These are phyloP conservation scores for Phytophthora tubulina DNA, from an alignment of 352 stramenopile species.

Conservation along the genomic window DNA sequence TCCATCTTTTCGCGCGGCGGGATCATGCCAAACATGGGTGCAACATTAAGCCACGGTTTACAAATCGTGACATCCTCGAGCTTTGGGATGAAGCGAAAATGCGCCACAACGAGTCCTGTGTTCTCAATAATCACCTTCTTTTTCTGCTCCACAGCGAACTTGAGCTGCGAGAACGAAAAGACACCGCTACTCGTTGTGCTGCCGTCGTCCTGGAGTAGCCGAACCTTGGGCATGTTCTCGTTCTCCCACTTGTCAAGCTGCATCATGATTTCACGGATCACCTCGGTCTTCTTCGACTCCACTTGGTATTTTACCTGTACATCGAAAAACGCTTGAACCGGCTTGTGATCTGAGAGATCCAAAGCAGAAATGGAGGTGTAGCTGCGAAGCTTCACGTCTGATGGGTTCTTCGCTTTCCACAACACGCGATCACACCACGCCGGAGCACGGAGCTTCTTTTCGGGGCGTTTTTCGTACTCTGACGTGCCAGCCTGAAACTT, in stretches of 20 bases:
- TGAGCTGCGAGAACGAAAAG: conserved; percentile 70
- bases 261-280: conserved; percentile 95
- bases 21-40: conserved; percentile 92
- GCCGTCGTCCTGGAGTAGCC: conserved; percentile 66
- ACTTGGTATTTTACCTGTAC: conserved; percentile 95
- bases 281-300: conserved; percentile 87
- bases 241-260: conserved; percentile 97
- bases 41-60: conserved; percentile 94
- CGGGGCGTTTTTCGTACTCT: conserved; percentile 96
- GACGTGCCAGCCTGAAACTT: conserved; percentile 97
- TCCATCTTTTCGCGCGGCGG: conserved; percentile 78
- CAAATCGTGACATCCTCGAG: conserved; percentile 87
- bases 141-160: conserved; percentile 71
- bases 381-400: conserved; percentile 69
- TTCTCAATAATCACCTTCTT: conserved; percentile 88
- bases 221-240: conserved; percentile 94
- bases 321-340: conserved; percentile 94
- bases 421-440: conserved; percentile 96
- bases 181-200: conserved; percentile 61
- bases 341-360: conserved; percentile 98
- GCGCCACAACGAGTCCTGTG: conserved; percentile 94
- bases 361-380: conserved; percentile 93
- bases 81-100: conserved; percentile 95
- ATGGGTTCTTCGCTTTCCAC: conserved; percentile 72
- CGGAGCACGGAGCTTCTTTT: conserved; percentile 99